Evolutionary conservation across 2,329 filamentous ascomycete species (phyloP).

Genomic region (Corinectria fuckeliana): DNA sequence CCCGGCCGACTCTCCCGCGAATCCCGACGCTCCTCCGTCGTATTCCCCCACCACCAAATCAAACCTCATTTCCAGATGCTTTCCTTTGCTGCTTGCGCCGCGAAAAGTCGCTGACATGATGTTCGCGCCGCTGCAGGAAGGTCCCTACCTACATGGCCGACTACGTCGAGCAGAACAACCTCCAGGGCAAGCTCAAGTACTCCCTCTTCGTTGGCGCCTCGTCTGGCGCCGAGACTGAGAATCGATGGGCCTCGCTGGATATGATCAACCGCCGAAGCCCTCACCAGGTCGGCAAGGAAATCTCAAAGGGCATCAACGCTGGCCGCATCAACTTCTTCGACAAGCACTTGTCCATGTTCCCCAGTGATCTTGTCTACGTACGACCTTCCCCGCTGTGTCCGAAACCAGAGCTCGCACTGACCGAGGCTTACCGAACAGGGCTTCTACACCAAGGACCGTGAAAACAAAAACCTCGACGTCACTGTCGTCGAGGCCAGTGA

Average conservation of each 20-base stretch:
- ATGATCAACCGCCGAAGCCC: conserved; percentile 89
- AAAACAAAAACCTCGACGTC: conserved; percentile 78
- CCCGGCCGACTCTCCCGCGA: conserved; percentile 1
- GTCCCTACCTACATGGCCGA: conserved; percentile 85
- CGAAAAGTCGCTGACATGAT: conserved; percentile 19
- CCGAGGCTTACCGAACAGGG: conserved; percentile 53
- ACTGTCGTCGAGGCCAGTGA: conserved; percentile 85
- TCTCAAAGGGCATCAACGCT: conserved; percentile 88
- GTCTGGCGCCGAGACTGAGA: conserved; percentile 88
- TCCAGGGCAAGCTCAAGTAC: conserved; percentile 86
- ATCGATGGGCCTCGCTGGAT: conserved; percentile 85
- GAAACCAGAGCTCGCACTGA: conserved; percentile 19
- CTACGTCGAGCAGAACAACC: conserved; percentile 84
- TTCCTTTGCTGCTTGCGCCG: background rate
- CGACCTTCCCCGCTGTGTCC: conserved; percentile 25
- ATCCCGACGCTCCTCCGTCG: conserved; percentile 1
- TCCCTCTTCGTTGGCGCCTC: conserved; percentile 89
- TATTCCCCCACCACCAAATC: background rate
- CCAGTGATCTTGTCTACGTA: conserved; percentile 82
- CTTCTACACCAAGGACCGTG: conserved; percentile 82
- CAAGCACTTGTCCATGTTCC: conserved; percentile 94
- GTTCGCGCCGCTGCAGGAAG: conserved; percentile 60
- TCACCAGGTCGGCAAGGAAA: conserved; percentile 90
- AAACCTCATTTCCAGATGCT: background rate
- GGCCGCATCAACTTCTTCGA: conserved; percentile 92